Conservation (phyloP, 306 rosid genomes). For the Cicer cuneatum region DNA sequence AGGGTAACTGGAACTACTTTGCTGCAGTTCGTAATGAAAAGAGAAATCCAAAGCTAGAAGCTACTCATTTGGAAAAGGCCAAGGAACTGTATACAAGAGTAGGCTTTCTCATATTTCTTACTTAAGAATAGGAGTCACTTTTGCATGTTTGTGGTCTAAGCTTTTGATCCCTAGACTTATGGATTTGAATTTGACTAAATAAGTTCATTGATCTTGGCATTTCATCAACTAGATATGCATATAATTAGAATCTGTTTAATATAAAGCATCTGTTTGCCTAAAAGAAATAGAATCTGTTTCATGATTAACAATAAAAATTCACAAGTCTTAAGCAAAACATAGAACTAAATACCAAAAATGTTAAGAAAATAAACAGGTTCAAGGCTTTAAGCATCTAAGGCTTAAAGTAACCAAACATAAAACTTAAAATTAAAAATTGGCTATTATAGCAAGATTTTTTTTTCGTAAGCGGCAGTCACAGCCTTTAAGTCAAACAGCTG, state of each 20-base stretch:
- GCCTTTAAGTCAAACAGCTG: not conserved
- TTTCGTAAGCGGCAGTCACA: not conserved
- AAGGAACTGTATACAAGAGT: constrained; percentile 94
- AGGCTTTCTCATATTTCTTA: constrained; percentile 33
- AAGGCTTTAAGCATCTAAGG: constrained; percentile 5
- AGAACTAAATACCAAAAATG: not conserved
- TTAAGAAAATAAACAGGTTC: not conserved
- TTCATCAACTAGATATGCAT: constrained; percentile 35
- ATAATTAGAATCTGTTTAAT: constrained; percentile 20
- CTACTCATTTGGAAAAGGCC: constrained; percentile 96
- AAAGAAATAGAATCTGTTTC: too few species aligned
- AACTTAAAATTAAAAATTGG: not conserved
- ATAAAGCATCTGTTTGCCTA: too few species aligned
- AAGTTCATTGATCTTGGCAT: constrained; percentile 31
- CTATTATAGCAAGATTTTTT: not conserved
- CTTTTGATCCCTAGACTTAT: constrained; percentile 29
- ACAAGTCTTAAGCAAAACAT: not conserved
- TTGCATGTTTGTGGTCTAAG: constrained; percentile 28
- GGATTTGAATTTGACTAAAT: constrained; percentile 25
- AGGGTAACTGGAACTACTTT: constrained; percentile 99
- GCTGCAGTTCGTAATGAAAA: constrained; percentile 98
- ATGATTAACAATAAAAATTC: not conserved
- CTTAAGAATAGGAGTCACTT: constrained; percentile 18
- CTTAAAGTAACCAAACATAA: constrained; percentile 2
- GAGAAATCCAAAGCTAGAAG: constrained; percentile 97